A percentile compares a stretch with the other conserved stretches of the same genome.
These are phyloP conservation scores for Pichia exigua DNA, from an alignment of 805 yeast genomes.

Conservation along the genomic window DNA sequence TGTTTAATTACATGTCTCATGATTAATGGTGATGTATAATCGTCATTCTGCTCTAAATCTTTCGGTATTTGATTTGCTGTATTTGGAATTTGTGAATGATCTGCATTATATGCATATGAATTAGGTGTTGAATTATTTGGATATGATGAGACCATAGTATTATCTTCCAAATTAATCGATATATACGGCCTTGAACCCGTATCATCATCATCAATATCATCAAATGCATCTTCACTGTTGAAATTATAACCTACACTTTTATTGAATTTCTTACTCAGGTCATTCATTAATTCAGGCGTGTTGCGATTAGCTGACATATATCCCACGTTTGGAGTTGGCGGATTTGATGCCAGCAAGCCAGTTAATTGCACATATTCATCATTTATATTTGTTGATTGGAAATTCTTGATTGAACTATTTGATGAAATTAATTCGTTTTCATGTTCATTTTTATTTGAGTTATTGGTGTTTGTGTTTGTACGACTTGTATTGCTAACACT, in stretches of 20 bases:
- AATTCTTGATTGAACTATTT: constrained; percentile 16
- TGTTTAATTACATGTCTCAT: constrained; percentile 49
- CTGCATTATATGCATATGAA: constrained; percentile 43
- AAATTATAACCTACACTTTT: neutral
- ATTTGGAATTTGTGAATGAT: constrained; percentile 45
- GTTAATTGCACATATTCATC: constrained; percentile 30
- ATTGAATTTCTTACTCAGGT: neutral
- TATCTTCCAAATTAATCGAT: constrained; percentile 21
- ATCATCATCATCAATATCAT: constrained; percentile 17
- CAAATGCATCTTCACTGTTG: neutral
- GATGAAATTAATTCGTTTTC: constrained; percentile 10
- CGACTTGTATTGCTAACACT: constrained; percentile 7
- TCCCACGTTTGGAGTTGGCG: constrained; percentile 28
- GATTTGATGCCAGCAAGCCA: constrained; percentile 30
- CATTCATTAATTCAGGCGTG: neutral
- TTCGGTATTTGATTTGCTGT: constrained; percentile 37
- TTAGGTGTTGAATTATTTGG: constrained; percentile 28
- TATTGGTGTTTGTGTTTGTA: constrained; percentile 1
- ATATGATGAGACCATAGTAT: constrained; percentile 27
- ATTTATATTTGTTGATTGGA: constrained; percentile 31
- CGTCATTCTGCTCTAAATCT: constrained; percentile 31
- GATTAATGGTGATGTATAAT: constrained; percentile 50
- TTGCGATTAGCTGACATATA: constrained; percentile 7
- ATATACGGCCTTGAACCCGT: constrained; percentile 25
- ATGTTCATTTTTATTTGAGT: neutral